A percentile compares a stretch with the other conserved stretches of the same genome.
These are phyloP conservation scores for Aspergillus hortae DNA, from an alignment of 2,329 filamentous ascomycete species.

Conservation along the genomic window DNA sequence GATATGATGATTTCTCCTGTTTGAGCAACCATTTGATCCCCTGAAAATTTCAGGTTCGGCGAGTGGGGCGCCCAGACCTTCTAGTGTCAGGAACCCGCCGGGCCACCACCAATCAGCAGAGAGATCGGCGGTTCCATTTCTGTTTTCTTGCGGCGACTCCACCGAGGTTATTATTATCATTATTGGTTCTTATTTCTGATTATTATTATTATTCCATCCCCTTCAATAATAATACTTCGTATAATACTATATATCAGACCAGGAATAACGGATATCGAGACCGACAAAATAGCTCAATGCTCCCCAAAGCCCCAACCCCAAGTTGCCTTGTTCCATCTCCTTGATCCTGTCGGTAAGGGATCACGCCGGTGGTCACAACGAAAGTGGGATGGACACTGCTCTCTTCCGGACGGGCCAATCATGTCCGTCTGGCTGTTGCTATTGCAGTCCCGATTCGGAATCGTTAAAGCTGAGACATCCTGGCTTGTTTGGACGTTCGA, in stretches of 20 bases:
- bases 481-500: background rate
- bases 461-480: background rate
- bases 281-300: too few relatives aligned
- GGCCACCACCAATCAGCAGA: conserved; percentile 14
- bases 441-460: background rate
- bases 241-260: too few relatives aligned
- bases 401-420: background rate
- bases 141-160: background rate
- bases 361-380: background rate
- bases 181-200: too few relatives aligned
- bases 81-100: conserved; percentile 27
- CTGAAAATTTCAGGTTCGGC: background rate
- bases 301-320: background rate
- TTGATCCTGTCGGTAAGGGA: background rate
- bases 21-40: background rate
- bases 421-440: background rate
- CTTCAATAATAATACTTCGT: background rate
- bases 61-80: background rate
- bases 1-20: too few relatives aligned
- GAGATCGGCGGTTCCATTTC: background rate
- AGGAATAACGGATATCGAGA: too few relatives aligned
- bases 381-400: background rate
- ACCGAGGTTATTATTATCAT: background rate
- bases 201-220: background rate
- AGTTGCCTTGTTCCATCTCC: too few relatives aligned